Percentiles rank a stretch among this genome's conserved stretches.
Conservation (phyloP, 768 basidiomycete genomes). For the Hericium coralloides region DNA sequence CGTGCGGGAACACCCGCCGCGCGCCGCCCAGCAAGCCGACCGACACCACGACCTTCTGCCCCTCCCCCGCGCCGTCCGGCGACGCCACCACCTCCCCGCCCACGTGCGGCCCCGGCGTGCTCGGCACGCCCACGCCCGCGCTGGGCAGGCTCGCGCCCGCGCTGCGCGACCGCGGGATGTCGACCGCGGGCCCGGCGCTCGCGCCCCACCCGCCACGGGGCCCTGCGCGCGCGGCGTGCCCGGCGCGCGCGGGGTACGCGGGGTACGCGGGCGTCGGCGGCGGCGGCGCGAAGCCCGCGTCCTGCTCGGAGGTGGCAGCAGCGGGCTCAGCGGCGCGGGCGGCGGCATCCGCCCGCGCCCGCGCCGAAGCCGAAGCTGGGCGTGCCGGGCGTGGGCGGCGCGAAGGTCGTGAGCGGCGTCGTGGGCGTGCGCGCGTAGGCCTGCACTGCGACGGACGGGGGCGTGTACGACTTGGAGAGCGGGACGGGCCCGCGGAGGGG, state of each 20-base stretch:
- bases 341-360: conserved; percentile 10
- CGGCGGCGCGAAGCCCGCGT: conserved; percentile 10
- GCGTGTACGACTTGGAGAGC: conserved; percentile 8
- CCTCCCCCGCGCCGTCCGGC: conserved; percentile 25
- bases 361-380: neutral
- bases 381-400: conserved; percentile 2
- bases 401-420: conserved; percentile 11
- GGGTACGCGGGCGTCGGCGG: conserved; percentile 69
- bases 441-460: conserved; percentile 3
- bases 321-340: conserved; percentile 7
- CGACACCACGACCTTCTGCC: conserved; percentile 62
- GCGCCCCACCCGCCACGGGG: conserved; percentile 42
- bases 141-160: conserved; percentile 25
- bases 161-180: conserved; percentile 50
- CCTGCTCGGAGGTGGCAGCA: conserved; percentile 10
- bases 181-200: conserved; percentile 49
- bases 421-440: neutral
- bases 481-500: conserved; percentile 3
- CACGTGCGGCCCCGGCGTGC: conserved; percentile 50
- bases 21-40: conserved; percentile 37
- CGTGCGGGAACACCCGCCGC: conserved; percentile 53
- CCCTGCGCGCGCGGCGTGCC: conserved; percentile 45
- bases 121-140: conserved; percentile 26
- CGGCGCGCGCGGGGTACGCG: conserved; percentile 45
- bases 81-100: conserved; percentile 30